Conservation (phyloP, 306 rosid species). For the Alnus glutinosa region DNA sequence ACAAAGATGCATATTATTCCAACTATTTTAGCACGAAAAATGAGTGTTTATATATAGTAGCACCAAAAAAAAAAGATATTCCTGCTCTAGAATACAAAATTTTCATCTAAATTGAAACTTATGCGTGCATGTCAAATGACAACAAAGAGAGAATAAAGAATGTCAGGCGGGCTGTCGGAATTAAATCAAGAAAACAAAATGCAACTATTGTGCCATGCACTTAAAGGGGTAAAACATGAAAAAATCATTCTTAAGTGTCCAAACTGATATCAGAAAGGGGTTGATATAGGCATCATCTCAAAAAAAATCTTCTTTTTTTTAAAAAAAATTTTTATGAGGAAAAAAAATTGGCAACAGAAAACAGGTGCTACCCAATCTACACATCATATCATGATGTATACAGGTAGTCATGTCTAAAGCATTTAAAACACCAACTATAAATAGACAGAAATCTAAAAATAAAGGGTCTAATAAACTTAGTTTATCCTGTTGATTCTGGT, state of each 20-base stretch:
- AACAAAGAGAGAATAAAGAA: background rate
- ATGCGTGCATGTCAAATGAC: background rate
- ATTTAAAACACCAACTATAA: background rate
- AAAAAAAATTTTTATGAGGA: too few relatives aligned
- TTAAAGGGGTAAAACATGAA: background rate
- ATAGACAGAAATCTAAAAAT: background rate
- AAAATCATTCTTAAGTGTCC: background rate
- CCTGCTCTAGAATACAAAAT: background rate
- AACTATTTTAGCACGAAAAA: conserved; percentile 10
- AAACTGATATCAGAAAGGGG: background rate
- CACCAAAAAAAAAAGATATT: background rate
- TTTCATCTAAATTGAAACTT: background rate
- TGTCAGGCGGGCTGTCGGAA: background rate
- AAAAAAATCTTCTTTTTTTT: background rate
- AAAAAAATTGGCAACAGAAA: background rate
- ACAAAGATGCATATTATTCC: conserved; percentile 18
- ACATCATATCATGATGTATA: background rate
- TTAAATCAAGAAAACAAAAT: too few relatives aligned
- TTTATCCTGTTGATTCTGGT: background rate
- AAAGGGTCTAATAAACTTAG: background rate
- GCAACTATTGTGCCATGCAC: background rate
- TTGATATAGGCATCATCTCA: background rate
- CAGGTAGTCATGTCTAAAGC: background rate
- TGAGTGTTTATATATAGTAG: conserved; percentile 14
- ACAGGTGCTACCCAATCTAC: background rate